A percentile compares a stretch with the other conserved stretches of the same genome.
phyloP scores from a whole-genome alignment of 2,329 filamentous ascomycete genomes.

The Lizonia empirigonia region DNA sequence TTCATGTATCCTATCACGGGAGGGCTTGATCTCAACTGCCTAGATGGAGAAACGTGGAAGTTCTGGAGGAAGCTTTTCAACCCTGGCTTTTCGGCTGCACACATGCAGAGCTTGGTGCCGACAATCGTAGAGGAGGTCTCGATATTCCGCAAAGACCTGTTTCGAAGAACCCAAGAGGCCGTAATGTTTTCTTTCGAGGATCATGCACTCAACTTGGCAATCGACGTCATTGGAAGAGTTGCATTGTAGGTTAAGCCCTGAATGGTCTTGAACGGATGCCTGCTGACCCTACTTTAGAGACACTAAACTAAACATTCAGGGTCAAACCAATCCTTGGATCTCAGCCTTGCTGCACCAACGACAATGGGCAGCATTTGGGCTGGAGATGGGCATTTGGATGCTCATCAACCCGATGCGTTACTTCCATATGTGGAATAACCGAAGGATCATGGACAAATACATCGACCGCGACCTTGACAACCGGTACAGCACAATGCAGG shows the following conservation, averaged over 20 bases:
- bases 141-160: slow-evolving; percentile 21
- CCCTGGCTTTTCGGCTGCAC: slow-evolving; percentile 48
- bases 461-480: slow-evolving; percentile 22
- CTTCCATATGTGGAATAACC: slow-evolving; percentile 1
- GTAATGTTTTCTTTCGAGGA: background rate
- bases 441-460: slow-evolving; percentile 19
- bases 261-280: background rate
- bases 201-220: background rate
- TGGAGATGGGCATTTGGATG: slow-evolving; percentile 10
- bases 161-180: slow-evolving; percentile 16
- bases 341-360: slow-evolving; percentile 11
- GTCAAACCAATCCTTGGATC: slow-evolving; percentile 8
- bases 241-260: background rate
- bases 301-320: slow-evolving; percentile 13
- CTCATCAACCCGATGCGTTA: slow-evolving; percentile 19
- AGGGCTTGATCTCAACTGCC: slow-evolving; percentile 1
- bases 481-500: slow-evolving; percentile 8
- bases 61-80: slow-evolving; percentile 38
- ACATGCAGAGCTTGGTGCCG: slow-evolving; percentile 46
- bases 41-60: slow-evolving; percentile 22
- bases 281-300: slow-evolving; percentile 3
- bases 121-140: slow-evolving; percentile 22
- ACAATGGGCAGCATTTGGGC: slow-evolving; percentile 10
- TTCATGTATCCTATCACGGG: slow-evolving; percentile 12
- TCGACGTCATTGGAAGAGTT: background rate